These are phyloP conservation scores for Geotrichum macrosporum DNA, from an alignment of 1,139 yeast genomes.

Conservation along the genomic window DNA sequence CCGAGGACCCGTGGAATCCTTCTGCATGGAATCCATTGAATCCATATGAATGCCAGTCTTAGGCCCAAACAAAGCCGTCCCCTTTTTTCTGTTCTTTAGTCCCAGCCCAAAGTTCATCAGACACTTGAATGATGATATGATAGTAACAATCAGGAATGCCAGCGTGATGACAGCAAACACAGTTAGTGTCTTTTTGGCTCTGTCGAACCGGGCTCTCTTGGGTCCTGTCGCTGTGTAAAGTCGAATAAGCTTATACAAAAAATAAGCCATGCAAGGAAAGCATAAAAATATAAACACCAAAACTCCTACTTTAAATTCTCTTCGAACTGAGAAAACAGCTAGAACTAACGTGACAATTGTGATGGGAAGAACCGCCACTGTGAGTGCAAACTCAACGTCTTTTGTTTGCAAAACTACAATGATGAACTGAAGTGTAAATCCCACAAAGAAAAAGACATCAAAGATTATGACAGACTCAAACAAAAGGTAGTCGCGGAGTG, in stretches of 20 bases:
- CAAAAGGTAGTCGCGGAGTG: slow-evolving; percentile 44
- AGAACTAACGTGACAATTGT: slow-evolving; percentile 43
- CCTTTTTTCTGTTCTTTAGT: slow-evolving; percentile 29
- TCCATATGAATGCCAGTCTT: neutral
- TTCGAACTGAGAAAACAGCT: slow-evolving; percentile 43
- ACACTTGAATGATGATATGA: slow-evolving; percentile 41
- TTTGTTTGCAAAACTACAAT: slow-evolving; percentile 46
- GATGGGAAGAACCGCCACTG: slow-evolving; percentile 48
- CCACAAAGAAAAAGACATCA: slow-evolving; percentile 50
- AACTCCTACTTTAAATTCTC: slow-evolving; percentile 41
- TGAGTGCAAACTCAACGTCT: slow-evolving; percentile 49
- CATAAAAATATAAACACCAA: slow-evolving; percentile 38
- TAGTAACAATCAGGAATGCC: slow-evolving; percentile 41
- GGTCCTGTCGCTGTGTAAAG: slow-evolving; percentile 47
- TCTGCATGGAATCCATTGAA: neutral
- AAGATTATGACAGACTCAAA: slow-evolving; percentile 42
- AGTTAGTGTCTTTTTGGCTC: slow-evolving; percentile 48
- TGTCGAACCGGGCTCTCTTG: slow-evolving; percentile 38
- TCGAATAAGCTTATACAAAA: slow-evolving; percentile 48
- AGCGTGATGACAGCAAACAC: slow-evolving; percentile 49
- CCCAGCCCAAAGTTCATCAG: slow-evolving; percentile 45
- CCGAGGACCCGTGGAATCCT: slow-evolving; percentile 10
- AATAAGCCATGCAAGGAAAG: slow-evolving; percentile 47
- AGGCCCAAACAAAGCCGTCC: slow-evolving; percentile 2
- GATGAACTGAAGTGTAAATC: slow-evolving; percentile 52